A percentile compares a stretch with the other conserved stretches of the same genome.
These are phyloP conservation scores for Candida sp. DNA, from an alignment of 1,139 yeast species.

Conservation along the genomic window DNA sequence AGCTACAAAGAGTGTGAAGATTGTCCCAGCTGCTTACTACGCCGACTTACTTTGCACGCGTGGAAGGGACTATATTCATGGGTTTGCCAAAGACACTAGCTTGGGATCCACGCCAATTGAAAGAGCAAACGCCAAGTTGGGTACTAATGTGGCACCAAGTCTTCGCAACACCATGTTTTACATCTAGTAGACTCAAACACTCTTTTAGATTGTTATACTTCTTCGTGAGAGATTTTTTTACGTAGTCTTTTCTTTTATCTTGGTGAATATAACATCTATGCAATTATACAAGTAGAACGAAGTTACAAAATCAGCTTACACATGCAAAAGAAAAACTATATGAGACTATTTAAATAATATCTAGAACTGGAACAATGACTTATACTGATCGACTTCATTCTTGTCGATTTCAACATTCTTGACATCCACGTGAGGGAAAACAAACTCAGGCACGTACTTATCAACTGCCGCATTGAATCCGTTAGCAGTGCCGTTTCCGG, in stretches of 20 bases:
- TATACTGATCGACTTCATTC: slow-evolving; percentile 30
- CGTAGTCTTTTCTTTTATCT: neutral
- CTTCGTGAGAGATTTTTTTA: neutral
- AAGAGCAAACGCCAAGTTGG: slow-evolving; percentile 10
- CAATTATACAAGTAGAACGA: neutral
- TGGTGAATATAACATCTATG: neutral
- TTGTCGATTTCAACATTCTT: slow-evolving; percentile 25
- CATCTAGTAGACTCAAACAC: slow-evolving; percentile 5
- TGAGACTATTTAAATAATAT: neutral
- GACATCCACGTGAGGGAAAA: slow-evolving; percentile 34
- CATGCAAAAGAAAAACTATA: neutral
- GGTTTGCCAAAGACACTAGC: slow-evolving; percentile 4
- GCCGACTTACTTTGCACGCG: slow-evolving; percentile 17
- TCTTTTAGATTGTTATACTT: neutral
- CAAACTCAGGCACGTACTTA: slow-evolving; percentile 14
- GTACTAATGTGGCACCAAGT: slow-evolving; percentile 10
- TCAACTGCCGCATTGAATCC: slow-evolving; percentile 15
- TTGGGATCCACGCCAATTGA: slow-evolving; percentile 8
- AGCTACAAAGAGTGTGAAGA: slow-evolving; percentile 17
- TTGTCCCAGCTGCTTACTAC: slow-evolving; percentile 17
- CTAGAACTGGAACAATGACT: slow-evolving; percentile 15
- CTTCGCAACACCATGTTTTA: slow-evolving; percentile 16
- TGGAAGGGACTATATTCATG: slow-evolving; percentile 15
- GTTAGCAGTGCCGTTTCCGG: slow-evolving; percentile 15
- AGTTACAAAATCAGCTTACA: neutral